phyloP scores from a whole-genome alignment of 495 filamentous ascomycete species.

The Penicillium samsonianum region DNA sequence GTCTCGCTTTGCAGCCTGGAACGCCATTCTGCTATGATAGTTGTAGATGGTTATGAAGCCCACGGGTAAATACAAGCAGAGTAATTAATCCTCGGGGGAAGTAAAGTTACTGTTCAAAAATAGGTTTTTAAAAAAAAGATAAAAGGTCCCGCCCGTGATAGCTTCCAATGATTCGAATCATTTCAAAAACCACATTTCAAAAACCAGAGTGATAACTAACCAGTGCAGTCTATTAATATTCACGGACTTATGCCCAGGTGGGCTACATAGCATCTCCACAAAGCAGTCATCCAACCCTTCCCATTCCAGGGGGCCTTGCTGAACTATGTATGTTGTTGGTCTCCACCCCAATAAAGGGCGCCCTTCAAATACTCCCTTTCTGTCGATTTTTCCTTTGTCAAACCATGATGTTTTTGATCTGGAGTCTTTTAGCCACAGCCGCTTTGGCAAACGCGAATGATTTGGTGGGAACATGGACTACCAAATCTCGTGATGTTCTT shows the following conservation, averaged over 20 bases:
- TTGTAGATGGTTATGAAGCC: not conserved
- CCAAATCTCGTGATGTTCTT: constrained; percentile 69
- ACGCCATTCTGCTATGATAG: constrained; percentile 40
- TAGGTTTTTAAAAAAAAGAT: too few relatives aligned
- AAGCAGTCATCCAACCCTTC: not conserved
- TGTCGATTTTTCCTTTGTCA: constrained; percentile 13
- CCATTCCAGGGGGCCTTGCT: constrained; percentile 1
- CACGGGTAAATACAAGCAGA: constrained; percentile 6
- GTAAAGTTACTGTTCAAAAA: not conserved
- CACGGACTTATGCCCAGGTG: too few relatives aligned
- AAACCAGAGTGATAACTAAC: constrained; percentile 7
- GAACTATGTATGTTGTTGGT: constrained; percentile 8
- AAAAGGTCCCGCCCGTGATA: too few relatives aligned
- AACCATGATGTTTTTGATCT: constrained; percentile 28
- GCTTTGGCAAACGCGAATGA: constrained; percentile 43
- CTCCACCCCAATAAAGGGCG: constrained; percentile 21
- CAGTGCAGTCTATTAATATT: too few relatives aligned
- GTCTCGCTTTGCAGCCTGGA: constrained; percentile 70
- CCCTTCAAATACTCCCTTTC: constrained; percentile 18
- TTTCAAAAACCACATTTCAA: constrained; percentile 1
- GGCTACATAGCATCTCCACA: too few relatives aligned
- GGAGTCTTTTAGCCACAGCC: constrained; percentile 30
- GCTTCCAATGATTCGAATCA: too few relatives aligned
- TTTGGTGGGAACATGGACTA: constrained; percentile 75
- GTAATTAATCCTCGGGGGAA: not conserved